These are phyloP conservation scores for Pluteus cervinus DNA, from an alignment of 768 basidiomycete species.

Conservation along the genomic window DNA sequence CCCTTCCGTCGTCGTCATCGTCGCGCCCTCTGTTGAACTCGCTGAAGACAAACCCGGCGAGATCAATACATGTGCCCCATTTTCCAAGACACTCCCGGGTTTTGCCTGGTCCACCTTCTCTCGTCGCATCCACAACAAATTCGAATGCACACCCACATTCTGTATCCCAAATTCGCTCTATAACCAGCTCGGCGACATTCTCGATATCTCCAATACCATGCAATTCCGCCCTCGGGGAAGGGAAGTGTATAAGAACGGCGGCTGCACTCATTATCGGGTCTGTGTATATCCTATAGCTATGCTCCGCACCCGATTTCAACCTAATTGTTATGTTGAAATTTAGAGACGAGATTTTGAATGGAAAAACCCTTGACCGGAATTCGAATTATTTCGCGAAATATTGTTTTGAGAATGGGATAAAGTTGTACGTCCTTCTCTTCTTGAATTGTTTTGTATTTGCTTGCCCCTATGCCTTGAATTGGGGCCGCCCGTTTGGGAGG, in stretches of 20 bases:
- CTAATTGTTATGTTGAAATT: constrained; percentile 1
- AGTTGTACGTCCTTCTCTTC: constrained; percentile 44
- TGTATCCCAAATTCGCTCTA: too few species aligned
- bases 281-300: constrained; percentile 11
- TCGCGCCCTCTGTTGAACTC: too few species aligned
- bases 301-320: neutral
- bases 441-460: constrained; percentile 1
- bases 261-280: constrained; percentile 76
- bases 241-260: constrained; percentile 65
- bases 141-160: too few species aligned
- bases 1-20: too few species aligned
- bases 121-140: too few species aligned
- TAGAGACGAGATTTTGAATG: constrained; percentile 90
- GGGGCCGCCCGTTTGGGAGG: too few species aligned
- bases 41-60: too few species aligned
- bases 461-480: too few species aligned
- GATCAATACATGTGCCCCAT: too few species aligned
- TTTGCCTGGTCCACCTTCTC: too few species aligned
- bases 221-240: constrained; percentile 68
- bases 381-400: constrained; percentile 84
- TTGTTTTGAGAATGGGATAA: constrained; percentile 83
- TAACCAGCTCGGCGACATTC: too few species aligned
- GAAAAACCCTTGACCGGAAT: constrained; percentile 82
- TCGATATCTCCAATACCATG: constrained; percentile 49
- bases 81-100: too few species aligned